Percentiles rank a stretch among this genome's conserved stretches.
phyloP scores from a whole-genome alignment of 2,329 filamentous ascomycete genomes.

The Myrmaecium sp. region DNA sequence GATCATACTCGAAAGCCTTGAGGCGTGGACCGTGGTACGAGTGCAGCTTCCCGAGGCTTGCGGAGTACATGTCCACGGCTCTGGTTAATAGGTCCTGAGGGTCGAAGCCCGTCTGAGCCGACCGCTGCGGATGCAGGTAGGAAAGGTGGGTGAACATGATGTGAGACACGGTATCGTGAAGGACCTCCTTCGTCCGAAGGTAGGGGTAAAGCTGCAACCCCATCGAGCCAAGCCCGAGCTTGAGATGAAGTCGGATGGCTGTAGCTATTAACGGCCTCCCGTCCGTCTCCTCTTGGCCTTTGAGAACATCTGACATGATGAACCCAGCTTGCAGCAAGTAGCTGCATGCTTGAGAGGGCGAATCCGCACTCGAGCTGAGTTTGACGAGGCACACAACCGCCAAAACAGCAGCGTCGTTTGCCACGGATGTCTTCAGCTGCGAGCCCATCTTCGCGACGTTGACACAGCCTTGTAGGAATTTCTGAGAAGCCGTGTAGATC shows the following conservation, averaged over 20 bases:
- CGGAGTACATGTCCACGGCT: slow-evolving; percentile 1
- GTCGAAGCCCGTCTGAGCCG: neutral
- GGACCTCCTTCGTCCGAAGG: slow-evolving; percentile 3
- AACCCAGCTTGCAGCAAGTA: slow-evolving; percentile 3
- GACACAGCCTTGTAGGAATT: slow-evolving; percentile 2
- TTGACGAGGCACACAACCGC: slow-evolving; percentile 3
- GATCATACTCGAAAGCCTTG: slow-evolving; percentile 4
- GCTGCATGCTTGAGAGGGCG: slow-evolving; percentile 1
- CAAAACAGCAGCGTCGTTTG: slow-evolving; percentile 2
- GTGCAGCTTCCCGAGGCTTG: slow-evolving; percentile 1
- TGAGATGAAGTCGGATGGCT: slow-evolving; percentile 1
- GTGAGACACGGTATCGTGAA: slow-evolving; percentile 4
- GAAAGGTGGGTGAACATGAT: slow-evolving; percentile 4
- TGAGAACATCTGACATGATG: slow-evolving; percentile 1
- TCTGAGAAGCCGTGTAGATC: too few relatives aligned
- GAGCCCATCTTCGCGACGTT: neutral
- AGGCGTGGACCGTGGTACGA: slow-evolving; percentile 3
- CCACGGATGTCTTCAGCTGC: slow-evolving; percentile 1
- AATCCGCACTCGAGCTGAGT: slow-evolving; percentile 3
- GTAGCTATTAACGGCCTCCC: slow-evolving; percentile 3
- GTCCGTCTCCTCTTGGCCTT: slow-evolving; percentile 1
- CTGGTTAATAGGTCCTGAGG: slow-evolving; percentile 2
- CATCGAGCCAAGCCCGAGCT: slow-evolving; percentile 2
- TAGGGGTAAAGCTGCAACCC: slow-evolving; percentile 1
- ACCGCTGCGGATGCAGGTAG: slow-evolving; percentile 2